These are phyloP conservation scores for Pichia thaimueangensis DNA, from an alignment of 805 yeast genomes.

Conservation along the genomic window DNA sequence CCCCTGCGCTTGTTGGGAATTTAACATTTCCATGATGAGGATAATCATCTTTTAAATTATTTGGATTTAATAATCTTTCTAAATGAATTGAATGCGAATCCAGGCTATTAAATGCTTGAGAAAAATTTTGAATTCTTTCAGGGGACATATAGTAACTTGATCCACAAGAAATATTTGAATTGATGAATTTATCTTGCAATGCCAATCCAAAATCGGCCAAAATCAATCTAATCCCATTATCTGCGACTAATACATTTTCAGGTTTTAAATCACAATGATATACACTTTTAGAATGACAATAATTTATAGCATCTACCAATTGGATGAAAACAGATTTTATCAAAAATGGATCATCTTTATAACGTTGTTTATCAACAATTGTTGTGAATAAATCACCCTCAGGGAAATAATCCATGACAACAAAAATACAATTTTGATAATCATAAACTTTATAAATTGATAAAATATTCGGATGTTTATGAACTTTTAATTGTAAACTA, in stretches of 20 bases:
- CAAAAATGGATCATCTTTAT: slow-evolving; percentile 43
- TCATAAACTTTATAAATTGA: slow-evolving; percentile 69
- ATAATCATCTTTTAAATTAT: slow-evolving; percentile 14
- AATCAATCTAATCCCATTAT: slow-evolving; percentile 47
- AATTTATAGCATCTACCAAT: slow-evolving; percentile 73
- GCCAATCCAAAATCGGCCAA: slow-evolving; percentile 91
- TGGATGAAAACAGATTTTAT: slow-evolving; percentile 63
- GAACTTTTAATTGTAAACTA: slow-evolving; percentile 66
- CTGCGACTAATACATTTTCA: slow-evolving; percentile 74
- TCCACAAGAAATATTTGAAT: slow-evolving; percentile 76
- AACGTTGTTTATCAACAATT: slow-evolving; percentile 69
- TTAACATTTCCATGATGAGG: slow-evolving; percentile 28
- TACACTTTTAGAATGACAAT: slow-evolving; percentile 76
- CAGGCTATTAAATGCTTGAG: slow-evolving; percentile 29
- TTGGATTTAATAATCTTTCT: slow-evolving; percentile 22
- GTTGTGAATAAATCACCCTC: slow-evolving; percentile 84
- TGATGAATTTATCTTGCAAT: slow-evolving; percentile 48
- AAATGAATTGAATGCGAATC: slow-evolving; percentile 29
- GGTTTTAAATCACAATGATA: slow-evolving; percentile 96
- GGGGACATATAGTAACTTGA: slow-evolving; percentile 92
- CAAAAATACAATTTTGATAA: slow-evolving; percentile 51
- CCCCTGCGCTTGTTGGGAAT: slow-evolving; percentile 69
- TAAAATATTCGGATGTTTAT: slow-evolving; percentile 71
- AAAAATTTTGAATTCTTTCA: slow-evolving; percentile 50
- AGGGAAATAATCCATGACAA: slow-evolving; percentile 79